Evolutionary conservation across 2,329 filamentous ascomycete species (phyloP), one percentile per base, ranked within the genome.

Genomic region (Ophidiomyces ophidiicola): DNA sequence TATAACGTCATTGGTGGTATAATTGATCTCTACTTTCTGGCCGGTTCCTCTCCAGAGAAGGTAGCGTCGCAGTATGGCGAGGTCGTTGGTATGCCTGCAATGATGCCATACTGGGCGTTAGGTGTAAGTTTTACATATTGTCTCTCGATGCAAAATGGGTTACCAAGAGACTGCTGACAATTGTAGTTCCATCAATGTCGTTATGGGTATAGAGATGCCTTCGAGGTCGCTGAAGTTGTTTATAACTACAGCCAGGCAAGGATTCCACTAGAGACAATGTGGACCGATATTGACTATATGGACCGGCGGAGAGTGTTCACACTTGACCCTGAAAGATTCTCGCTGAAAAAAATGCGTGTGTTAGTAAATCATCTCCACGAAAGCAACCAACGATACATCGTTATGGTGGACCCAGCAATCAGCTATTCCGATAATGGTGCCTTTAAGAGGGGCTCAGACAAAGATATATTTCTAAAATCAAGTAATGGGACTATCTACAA

Each of bases 1-100:
- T 85, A 84, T 60, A 82, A 84, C 56, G 72, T 73, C 1, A 66
- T 85, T 1, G 81, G 81, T 11, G 82, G 82, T 3, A 69, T 84
- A 14, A 53, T 87, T 2, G 82, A 85, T 54, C 69, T 78, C 38
- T 77, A 77, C 51, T 76, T 78, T 48, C 45, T 76, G 5, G 63
- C 70, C 3, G 74, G 73, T 0, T 71, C 72, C 0, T 63, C 59
- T 0, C 69, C 72, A 0, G 52, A 67, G 10, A 66, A 72, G 4
- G 71, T 75, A 1, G 58, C 71, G 1, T 58, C 61, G 46, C 72
- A 77, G 48, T 76, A 76, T 46, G 61, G 69, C 3, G 62, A 69
- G 41, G 55, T 75, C 25, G 61, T 63, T 6, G 70, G 68, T 0
- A 49, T 66, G 2, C 69, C 73, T 0, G 60, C 67, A 3, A 73